Evolutionary conservation across 257 asterid genomes (phyloP), one percentile per base, ranked within the genome.

Genomic region (Buddleja alternifolia): DNA sequence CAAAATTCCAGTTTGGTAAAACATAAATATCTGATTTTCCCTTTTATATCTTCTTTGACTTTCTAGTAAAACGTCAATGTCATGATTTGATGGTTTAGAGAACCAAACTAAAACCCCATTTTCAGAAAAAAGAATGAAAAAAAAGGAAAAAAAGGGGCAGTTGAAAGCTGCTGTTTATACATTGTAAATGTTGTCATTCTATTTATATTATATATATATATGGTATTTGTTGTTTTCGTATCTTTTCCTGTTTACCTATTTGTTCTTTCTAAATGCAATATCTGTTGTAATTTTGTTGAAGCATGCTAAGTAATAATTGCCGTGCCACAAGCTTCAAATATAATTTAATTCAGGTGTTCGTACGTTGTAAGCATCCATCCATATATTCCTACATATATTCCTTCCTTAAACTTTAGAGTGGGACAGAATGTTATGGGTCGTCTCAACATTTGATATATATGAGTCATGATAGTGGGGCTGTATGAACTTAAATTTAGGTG

Each of bases 341-440:
- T 37, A 40, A 39, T 29, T 66, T 44, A 14, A 36, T 57, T 62
- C 76, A 71, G 58, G 59, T 72, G 71, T 63, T 60, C 36, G 39
- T 71, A 72, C 60, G 62, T 44, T 12, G 45, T 64, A 10, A n/a
- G 12, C 16, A 25, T 62, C 24, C 39, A 62, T 34, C 47, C 16
- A 2, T 70, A 47, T 47, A 36, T 50, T 65, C 71, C 23, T 16
- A n/a, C n/a, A n/a, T n/a, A 39, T 56, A 56, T 73, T 57, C 66
- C 34, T 32, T 29, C 39, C 48, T 67, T 32, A 57, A 73, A 17
- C 3, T 29, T 41, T 45, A 14, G 75, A 52, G 54, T 45, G 66
- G 66, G 75, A 65, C 76, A 78, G 20, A 65, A 60, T 44, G 68
- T 63, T 58, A 78, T 69, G 69, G 79, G 77, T 60, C 16, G 77